Evolutionary conservation across 257 asterid species (phyloP).

Genomic region (Fraxinus quadrangulata): DNA sequence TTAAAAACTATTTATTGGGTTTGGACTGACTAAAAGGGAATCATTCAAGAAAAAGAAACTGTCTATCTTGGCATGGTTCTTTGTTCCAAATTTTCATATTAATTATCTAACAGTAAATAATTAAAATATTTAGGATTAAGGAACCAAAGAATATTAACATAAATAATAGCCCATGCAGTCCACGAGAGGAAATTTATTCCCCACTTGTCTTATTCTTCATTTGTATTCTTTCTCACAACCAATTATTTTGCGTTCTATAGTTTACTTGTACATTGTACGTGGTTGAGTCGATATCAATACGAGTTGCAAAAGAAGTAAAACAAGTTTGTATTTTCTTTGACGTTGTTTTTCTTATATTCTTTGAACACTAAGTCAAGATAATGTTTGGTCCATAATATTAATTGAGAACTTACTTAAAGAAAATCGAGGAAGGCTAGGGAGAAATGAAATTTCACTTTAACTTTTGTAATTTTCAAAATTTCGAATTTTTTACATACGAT

Average conservation of each 20-base stretch:
- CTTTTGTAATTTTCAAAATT: too few species aligned
- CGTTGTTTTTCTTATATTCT: background rate
- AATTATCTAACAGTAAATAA: background rate
- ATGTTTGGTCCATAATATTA: too few species aligned
- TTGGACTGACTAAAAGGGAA: slow-evolving; percentile 29
- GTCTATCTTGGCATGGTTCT: background rate
- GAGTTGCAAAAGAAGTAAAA: background rate
- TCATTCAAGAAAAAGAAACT: slow-evolving; percentile 20
- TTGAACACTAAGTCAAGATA: too few species aligned
- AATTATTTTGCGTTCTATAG: background rate
- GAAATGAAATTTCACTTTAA: too few species aligned
- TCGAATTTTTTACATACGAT: too few species aligned
- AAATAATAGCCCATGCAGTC: slow-evolving; percentile 44
- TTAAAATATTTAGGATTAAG: background rate
- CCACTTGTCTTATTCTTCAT: slow-evolving; percentile 37
- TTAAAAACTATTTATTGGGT: slow-evolving; percentile 2
- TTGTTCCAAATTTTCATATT: background rate
- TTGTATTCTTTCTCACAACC: slow-evolving; percentile 19
- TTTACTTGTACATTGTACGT: background rate
- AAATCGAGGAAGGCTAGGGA: too few species aligned
- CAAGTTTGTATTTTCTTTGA: background rate
- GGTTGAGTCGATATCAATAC: background rate
- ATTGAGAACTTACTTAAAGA: too few species aligned
- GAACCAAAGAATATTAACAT: slow-evolving; percentile 1
- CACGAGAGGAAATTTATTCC: slow-evolving; percentile 44